Evolutionary conservation across 2,329 filamentous ascomycete species (phyloP).

Genomic region (Scedosporium apiospermum): DNA sequence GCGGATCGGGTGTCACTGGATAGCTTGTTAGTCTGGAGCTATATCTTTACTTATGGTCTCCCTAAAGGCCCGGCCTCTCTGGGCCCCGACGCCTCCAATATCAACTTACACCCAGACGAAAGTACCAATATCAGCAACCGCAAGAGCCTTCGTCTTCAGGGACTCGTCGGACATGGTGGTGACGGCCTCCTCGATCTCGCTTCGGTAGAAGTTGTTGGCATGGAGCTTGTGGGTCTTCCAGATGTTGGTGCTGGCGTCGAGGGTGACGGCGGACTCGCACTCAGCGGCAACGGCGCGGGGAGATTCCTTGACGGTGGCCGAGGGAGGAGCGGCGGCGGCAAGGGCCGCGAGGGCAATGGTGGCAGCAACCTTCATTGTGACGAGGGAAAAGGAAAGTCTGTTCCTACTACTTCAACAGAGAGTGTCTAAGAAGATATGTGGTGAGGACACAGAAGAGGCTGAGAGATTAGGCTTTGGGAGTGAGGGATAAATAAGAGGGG

Average conservation of each 20-base stretch:
- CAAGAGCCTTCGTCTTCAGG: constrained; percentile 19
- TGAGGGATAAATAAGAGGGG: not conserved
- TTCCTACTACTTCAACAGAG: not conserved
- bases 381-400: not conserved
- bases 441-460: not conserved
- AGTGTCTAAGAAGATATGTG: not conserved
- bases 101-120: constrained; percentile 28
- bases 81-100: not conserved
- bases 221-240: constrained; percentile 29
- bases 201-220: constrained; percentile 24
- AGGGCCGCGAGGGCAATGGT: constrained; percentile 25
- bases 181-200: constrained; percentile 26
- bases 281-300: constrained; percentile 18
- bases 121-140: constrained; percentile 28
- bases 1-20: constrained; percentile 26
- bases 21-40: not conserved
- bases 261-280: constrained; percentile 24
- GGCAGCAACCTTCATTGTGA: constrained; percentile 26
- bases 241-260: constrained; percentile 28
- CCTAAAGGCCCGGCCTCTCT: not conserved
- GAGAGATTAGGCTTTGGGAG: not conserved
- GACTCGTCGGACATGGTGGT: constrained; percentile 17
- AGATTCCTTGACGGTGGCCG: constrained; percentile 15
- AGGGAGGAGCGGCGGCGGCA: constrained; percentile 22
- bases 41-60: not conserved